phyloP scores from a whole-genome alignment of 2,329 filamentous ascomycete species.

The Teratosphaeria pseudoeucalypti region DNA sequence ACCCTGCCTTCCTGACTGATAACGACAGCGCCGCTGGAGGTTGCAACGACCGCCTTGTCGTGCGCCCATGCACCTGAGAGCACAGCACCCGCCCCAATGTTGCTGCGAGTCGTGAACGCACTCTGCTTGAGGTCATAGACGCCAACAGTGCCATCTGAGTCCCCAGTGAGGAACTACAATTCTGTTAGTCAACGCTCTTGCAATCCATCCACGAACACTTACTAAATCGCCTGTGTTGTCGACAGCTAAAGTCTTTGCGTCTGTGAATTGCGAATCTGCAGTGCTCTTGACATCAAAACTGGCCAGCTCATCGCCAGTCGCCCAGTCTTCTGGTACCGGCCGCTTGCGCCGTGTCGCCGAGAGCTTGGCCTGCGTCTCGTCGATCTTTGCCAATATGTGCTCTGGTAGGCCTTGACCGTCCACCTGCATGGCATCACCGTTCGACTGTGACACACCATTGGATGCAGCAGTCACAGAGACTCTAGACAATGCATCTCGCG shows the following conservation, averaged over 20 bases:
- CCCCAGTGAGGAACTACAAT: conserved; percentile 54
- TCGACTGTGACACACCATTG: conserved; percentile 34
- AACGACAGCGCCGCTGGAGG: conserved; percentile 67
- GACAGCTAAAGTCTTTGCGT: conserved; percentile 47
- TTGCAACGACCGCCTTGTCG: conserved; percentile 60
- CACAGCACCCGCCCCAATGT: conserved; percentile 54
- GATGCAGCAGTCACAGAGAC: conserved; percentile 58
- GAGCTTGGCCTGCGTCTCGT: conserved; percentile 71
- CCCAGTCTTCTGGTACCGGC: conserved; percentile 75
- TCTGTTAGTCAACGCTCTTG: neutral
- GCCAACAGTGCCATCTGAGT: conserved; percentile 62
- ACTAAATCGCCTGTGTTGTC: conserved; percentile 49
- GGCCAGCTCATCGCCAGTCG: conserved; percentile 59
- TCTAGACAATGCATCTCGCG: conserved; percentile 76
- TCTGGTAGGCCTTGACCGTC: conserved; percentile 70
- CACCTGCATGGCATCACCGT: conserved; percentile 85
- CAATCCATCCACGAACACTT: neutral
- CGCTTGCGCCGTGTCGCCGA: conserved; percentile 86
- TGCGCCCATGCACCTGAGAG: conserved; percentile 58
- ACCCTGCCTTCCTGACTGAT: conserved; percentile 64
- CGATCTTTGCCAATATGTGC: conserved; percentile 59
- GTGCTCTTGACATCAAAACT: conserved; percentile 44
- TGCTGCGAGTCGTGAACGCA: conserved; percentile 60
- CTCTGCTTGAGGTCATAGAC: conserved; percentile 70
- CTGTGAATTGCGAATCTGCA: conserved; percentile 50